These are phyloP conservation scores for Claviceps capensis DNA, from an alignment of 2,329 filamentous ascomycete genomes.

Conservation along the genomic window DNA sequence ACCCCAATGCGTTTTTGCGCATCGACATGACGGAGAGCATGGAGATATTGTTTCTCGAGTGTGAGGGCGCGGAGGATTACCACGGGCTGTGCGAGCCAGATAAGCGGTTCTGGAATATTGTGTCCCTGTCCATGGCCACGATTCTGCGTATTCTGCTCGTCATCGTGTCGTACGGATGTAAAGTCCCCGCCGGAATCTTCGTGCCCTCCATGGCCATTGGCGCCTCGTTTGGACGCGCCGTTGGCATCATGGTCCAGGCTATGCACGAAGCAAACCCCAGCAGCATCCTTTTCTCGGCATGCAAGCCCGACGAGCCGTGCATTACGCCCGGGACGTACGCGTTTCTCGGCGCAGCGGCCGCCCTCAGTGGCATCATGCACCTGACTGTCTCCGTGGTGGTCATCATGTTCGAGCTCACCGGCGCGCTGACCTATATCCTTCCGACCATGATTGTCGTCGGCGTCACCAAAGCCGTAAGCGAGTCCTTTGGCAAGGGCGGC, in stretches of 20 bases:
- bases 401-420: conserved; percentile 98
- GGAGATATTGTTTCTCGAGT: conserved; percentile 94
- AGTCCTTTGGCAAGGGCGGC: conserved; percentile 85
- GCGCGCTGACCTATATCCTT: conserved; percentile 91
- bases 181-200: conserved; percentile 95
- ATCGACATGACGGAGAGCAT: conserved; percentile 99
- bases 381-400: conserved; percentile 93
- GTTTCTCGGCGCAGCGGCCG: conserved; percentile 82
- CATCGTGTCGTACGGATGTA: conserved; percentile 93
- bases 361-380: conserved; percentile 94
- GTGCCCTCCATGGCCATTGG: conserved; percentile 97
- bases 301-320: conserved; percentile 81
- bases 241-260: conserved; percentile 89
- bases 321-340: conserved; percentile 97
- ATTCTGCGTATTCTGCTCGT: conserved; percentile 70
- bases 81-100: conserved; percentile 73
- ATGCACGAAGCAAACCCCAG: conserved; percentile 73
- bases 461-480: conserved; percentile 84
- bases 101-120: conserved; percentile 63
- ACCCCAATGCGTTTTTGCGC: conserved; percentile 84
- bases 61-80: conserved; percentile 78
- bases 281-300: conserved; percentile 76
- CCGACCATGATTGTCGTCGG: conserved; percentile 99
- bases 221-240: conserved; percentile 79
- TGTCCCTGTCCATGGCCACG: conserved; percentile 68